Base-by-base conservation (phyloP, 768 basidiomycete genomes). In the Clathrus columnatus region DNA sequence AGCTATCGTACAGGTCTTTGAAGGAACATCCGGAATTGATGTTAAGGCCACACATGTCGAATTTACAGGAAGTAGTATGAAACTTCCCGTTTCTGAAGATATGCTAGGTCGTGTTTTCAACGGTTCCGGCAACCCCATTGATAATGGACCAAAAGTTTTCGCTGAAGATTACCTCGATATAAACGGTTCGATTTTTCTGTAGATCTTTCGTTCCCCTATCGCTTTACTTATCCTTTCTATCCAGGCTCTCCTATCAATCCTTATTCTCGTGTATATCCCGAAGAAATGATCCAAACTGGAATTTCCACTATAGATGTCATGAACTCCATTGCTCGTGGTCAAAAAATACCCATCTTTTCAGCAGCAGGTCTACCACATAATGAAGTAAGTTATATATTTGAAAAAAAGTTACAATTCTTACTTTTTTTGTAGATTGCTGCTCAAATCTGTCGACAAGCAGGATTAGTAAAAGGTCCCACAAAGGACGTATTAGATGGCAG, bases 221-320 rank as follows among this genome's bases (percentile, higher is more conserved):
- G 43, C 41, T 21, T 18, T n/a, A 18, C 16, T 10, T 16, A 29
- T 16, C 11, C 7, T 17, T 8, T 20, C 21, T 61, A 28, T 29
- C 44, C 60, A 95, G 94, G 94, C 59, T 95, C 92, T 4, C 96
- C 96, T 44, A 99, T 98, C 73, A 99, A 95, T 70, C 92, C 92
- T 20, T 95, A 85, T 70, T 91, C 90, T 59, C 93, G 96, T 68
- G 98, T 97, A 74, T 98, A 99, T 75, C 96, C 96, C 58, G 96
- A 98, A 72, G 96, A 99, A 74, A 99, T 99, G 96, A 98, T 99
- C 61, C 96, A 99, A 72, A 99, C 96, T 30, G 96, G 96, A 72
- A 98, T 98, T 65, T 99, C 96, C 44, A 99, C 96, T 23, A 94
- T 95, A 66, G 92, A 95, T 68, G 83, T 82, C 43, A 95, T 95